A percentile compares a stretch with the other conserved stretches of the same genome.
Evolutionary conservation across 805 yeast species (phyloP).

Genomic region (Wickerhamomyces bisporus): DNA sequence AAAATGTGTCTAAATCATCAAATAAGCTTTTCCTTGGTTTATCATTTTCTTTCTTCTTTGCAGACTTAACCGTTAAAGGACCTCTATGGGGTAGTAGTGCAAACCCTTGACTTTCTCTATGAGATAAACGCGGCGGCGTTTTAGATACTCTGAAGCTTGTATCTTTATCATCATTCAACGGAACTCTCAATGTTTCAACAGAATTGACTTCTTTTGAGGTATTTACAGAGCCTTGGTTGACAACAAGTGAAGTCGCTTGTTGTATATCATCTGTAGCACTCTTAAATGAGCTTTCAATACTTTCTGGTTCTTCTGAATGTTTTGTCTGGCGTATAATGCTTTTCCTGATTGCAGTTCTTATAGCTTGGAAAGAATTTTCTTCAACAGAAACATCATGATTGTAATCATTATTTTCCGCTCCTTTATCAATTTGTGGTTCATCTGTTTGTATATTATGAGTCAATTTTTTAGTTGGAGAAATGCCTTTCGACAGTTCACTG

Average conservation of each 20-base stretch:
- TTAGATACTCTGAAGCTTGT: neutral
- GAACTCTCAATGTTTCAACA: constrained; percentile 15
- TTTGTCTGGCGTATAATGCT: constrained; percentile 34
- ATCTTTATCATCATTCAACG: constrained; percentile 16
- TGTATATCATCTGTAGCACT: constrained; percentile 17
- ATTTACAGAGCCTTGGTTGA: constrained; percentile 10
- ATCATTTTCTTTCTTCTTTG: constrained; percentile 11
- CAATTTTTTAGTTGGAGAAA: too few relatives aligned
- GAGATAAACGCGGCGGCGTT: constrained; percentile 15
- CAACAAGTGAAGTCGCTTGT: constrained; percentile 12
- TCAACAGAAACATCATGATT: constrained; percentile 24
- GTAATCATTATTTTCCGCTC: constrained; percentile 5
- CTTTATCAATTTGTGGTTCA: too few relatives aligned
- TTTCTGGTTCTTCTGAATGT: constrained; percentile 7
- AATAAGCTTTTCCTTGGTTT: constrained; percentile 15
- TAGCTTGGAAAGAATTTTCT: constrained; percentile 40
- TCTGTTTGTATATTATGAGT: too few relatives aligned
- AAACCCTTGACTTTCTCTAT: constrained; percentile 26
- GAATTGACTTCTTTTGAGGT: constrained; percentile 6
- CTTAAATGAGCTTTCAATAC: constrained; percentile 17
- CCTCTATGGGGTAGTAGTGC: constrained; percentile 26
- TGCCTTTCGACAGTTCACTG: neutral
- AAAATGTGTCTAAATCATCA: constrained; percentile 7
- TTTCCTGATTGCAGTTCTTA: constrained; percentile 41
- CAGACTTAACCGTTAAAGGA: constrained; percentile 25